Percentiles rank a stretch among this genome's conserved stretches.
Conservation (phyloP, 2,329 filamentous ascomycete genomes). For the Alternaria rosae region DNA sequence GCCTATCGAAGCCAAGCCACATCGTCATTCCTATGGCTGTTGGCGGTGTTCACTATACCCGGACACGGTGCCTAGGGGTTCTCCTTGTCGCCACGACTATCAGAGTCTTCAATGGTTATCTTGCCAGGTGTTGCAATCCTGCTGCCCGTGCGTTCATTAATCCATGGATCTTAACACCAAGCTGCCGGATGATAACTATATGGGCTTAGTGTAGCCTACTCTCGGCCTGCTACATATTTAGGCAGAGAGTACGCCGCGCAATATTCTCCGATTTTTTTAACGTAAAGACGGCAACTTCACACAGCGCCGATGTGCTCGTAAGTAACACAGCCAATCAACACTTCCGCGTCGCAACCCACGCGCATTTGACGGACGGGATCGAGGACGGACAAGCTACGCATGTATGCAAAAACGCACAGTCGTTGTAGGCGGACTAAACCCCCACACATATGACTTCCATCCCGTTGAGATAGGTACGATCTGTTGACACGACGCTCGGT, state of each 20-base stretch:
- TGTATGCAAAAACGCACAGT: slow-evolving; percentile 5
- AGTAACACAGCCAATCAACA: neutral
- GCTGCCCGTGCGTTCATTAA: slow-evolving; percentile 2
- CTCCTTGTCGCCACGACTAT: neutral
- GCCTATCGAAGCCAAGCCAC: neutral
- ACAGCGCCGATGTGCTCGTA: neutral
- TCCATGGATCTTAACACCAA: neutral
- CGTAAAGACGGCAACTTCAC: neutral
- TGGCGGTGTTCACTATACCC: neutral
- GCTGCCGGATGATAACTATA: neutral
- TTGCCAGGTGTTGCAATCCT: neutral
- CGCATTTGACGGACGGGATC: neutral
- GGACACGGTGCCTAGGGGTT: neutral
- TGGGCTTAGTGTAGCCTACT: neutral
- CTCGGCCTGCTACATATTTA: neutral
- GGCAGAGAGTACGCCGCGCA: neutral
- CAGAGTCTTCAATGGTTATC: neutral
- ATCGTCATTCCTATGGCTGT: slow-evolving; percentile 1
- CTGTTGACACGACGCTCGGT: neutral
- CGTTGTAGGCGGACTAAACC: neutral
- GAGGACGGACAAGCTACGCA: neutral
- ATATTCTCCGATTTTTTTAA: neutral
- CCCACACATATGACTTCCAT: slow-evolving; percentile 2
- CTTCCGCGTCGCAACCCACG: neutral
- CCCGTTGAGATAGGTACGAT: neutral